phyloP scores from a whole-genome alignment of 2,329 filamentous ascomycete genomes.

The Alternaria postmessia region DNA sequence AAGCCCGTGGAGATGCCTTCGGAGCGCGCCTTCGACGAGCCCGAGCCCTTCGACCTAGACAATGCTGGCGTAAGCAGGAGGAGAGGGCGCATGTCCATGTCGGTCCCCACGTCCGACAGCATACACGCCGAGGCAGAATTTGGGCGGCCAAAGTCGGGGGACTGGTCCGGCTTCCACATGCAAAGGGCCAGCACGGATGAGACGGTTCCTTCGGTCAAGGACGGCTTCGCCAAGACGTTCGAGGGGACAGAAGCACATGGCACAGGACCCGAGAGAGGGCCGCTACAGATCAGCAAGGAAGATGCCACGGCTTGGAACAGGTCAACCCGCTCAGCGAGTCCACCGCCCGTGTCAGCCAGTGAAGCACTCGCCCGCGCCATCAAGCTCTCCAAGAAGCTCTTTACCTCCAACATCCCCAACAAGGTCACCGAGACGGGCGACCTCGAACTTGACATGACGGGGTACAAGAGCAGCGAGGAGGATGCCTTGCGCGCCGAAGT shows the following conservation, averaged over 20 bases:
- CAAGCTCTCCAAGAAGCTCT: constrained; percentile 84
- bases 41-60: constrained; percentile 74
- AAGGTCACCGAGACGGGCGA: constrained; percentile 93
- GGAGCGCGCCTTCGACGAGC: constrained; percentile 67
- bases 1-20: constrained; percentile 59
- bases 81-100: constrained; percentile 42
- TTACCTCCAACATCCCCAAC: constrained; percentile 89
- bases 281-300: constrained; percentile 45
- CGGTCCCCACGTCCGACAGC: constrained; percentile 34
- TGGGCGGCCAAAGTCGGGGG: constrained; percentile 41
- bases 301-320: constrained; percentile 48
- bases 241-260: constrained; percentile 18
- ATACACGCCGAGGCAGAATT: constrained; percentile 28
- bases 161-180: constrained; percentile 47
- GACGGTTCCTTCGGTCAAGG: constrained; percentile 56
- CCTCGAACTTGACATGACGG: constrained; percentile 97
- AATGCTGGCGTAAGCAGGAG: constrained; percentile 37
- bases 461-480: constrained; percentile 93
- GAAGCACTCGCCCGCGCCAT: constrained; percentile 86
- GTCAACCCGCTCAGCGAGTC: constrained; percentile 71
- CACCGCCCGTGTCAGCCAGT: constrained; percentile 72
- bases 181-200: constrained; percentile 63
- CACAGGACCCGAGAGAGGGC: constrained; percentile 37
- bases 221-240: constrained; percentile 47
- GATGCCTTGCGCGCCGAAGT: constrained; percentile 91